These are phyloP conservation scores for Gryganskiella cystojenkinii DNA, from an alignment of 192 early-diverging fungal genomes.

Conservation along the genomic window DNA sequence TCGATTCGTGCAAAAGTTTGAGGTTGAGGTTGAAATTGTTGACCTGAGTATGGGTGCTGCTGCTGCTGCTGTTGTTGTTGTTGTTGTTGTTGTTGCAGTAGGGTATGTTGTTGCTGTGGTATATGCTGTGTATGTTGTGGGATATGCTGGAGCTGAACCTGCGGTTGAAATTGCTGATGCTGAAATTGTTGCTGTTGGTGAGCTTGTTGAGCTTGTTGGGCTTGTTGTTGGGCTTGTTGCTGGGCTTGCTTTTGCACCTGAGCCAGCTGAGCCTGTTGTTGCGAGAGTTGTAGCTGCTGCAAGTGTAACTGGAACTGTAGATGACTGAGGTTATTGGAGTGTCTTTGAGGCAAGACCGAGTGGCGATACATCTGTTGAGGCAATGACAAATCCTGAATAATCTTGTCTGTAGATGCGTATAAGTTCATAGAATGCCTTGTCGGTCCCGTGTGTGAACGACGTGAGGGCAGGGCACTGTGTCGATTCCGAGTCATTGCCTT, in stretches of 20 bases:
- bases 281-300: constrained; percentile 30
- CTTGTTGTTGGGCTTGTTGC: constrained; percentile 2
- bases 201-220: not conserved
- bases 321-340: constrained; percentile 33
- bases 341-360: constrained; percentile 29
- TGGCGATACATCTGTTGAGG: constrained; percentile 43
- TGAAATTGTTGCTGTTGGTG: not conserved
- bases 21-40: not conserved
- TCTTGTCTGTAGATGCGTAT: constrained; percentile 44
- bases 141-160: too few relatives aligned
- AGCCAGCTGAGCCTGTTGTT: not conserved
- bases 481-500: constrained; percentile 26
- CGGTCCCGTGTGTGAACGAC: constrained; percentile 19
- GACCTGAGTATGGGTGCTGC: not conserved
- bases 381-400: constrained; percentile 45
- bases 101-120: not conserved
- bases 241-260: not conserved
- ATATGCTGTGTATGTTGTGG: not conserved
- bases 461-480: constrained; percentile 28
- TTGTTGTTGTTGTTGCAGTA: not conserved
- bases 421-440: constrained; percentile 40
- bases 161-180: not conserved
- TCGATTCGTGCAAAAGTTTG: not conserved
- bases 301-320: constrained; percentile 39
- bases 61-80: not conserved